phyloP scores from a whole-genome alignment of 1,284 basidiomycete species.

The Papiliotrema terrestris region DNA sequence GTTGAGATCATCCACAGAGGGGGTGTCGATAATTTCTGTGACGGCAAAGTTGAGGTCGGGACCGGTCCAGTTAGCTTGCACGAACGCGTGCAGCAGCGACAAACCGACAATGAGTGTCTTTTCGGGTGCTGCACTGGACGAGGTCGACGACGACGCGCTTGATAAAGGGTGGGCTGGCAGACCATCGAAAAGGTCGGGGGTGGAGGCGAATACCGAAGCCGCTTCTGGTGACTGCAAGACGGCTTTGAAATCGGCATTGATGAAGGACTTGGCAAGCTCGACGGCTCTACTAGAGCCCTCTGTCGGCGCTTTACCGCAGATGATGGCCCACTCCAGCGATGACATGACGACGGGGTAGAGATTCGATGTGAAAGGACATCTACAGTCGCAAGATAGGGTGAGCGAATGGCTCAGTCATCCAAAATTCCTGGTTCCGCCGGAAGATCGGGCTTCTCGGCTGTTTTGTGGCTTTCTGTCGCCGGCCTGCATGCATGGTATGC shows the following conservation, averaged over 20 bases:
- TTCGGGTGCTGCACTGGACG: constrained; percentile 53
- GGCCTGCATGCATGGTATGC: too few relatives aligned
- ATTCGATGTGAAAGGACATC: too few relatives aligned
- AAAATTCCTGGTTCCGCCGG: too few relatives aligned
- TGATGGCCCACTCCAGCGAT: background rate
- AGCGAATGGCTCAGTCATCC: too few relatives aligned
- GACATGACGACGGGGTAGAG: background rate
- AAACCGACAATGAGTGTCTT: constrained; percentile 49
- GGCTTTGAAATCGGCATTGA: constrained; percentile 42
- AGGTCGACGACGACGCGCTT: background rate
- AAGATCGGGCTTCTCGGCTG: too few relatives aligned
- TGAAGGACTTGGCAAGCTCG: constrained; percentile 26
- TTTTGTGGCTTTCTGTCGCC: too few relatives aligned
- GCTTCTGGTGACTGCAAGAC: constrained; percentile 36
- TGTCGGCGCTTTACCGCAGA: background rate
- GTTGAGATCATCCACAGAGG: constrained; percentile 60
- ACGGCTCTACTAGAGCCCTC: background rate
- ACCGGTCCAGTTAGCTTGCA: constrained; percentile 96
- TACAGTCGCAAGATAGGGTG: too few relatives aligned
- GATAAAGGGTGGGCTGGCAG: constrained; percentile 10
- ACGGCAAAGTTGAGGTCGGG: constrained; percentile 68
- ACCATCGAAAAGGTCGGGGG: constrained; percentile 23
- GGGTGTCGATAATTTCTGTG: constrained; percentile 36
- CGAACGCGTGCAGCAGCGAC: constrained; percentile 80
- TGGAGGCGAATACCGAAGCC: constrained; percentile 22